Percentiles rank a stretch among this genome's conserved stretches.
phyloP scores from a whole-genome alignment of 768 basidiomycete genomes.

The Brasilioporus rufonigricans region DNA sequence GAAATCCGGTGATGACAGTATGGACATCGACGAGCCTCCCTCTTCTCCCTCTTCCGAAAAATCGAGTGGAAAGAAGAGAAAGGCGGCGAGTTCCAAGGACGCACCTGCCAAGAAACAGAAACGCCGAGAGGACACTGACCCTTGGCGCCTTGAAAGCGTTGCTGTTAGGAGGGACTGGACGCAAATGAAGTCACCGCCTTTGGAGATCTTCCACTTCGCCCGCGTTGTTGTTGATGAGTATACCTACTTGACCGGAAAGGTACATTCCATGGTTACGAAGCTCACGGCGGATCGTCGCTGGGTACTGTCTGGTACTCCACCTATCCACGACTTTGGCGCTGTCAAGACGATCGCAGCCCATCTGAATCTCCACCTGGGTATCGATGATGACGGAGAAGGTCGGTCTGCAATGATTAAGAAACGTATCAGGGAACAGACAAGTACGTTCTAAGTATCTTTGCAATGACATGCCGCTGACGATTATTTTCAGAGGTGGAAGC shows the following conservation, averaged over 20 bases:
- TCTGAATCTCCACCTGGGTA: constrained; percentile 85
- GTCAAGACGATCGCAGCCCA: constrained; percentile 90
- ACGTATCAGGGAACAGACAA: constrained; percentile 80
- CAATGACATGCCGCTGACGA: constrained; percentile 16
- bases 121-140: constrained; percentile 61
- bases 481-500: constrained; percentile 68
- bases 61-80: constrained; percentile 45
- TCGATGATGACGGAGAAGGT: constrained; percentile 86
- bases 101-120: constrained; percentile 54
- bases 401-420: constrained; percentile 74
- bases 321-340: constrained; percentile 85
- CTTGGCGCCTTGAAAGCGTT: constrained; percentile 69
- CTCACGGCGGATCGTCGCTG: constrained; percentile 79
- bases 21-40: constrained; percentile 56
- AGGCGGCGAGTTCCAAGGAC: constrained; percentile 33
- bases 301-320: constrained; percentile 97
- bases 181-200: constrained; percentile 75
- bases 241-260: constrained; percentile 83
- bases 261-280: constrained; percentile 73
- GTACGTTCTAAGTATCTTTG: constrained; percentile 37
- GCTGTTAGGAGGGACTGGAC: constrained; percentile 72
- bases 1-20: constrained; percentile 42
- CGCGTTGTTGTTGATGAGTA: constrained; percentile 93
- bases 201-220: constrained; percentile 91
- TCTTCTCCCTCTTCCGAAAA: constrained; percentile 34